Evolutionary conservation across 306 rosid genomes (phyloP), one percentile per base, ranked within the genome.

Genomic region (Biancaea sappan): DNA sequence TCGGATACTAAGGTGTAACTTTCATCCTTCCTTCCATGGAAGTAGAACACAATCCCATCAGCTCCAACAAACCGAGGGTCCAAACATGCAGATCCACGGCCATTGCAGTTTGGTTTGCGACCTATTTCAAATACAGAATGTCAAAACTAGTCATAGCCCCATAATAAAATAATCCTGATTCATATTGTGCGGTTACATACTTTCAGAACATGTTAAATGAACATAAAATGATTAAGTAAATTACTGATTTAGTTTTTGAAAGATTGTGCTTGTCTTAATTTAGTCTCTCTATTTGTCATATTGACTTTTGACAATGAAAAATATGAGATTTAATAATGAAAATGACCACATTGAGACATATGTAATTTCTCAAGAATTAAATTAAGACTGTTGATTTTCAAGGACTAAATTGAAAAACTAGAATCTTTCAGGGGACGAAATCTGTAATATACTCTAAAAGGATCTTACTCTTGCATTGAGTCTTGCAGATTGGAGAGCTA

Each of bases 21-120:
- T 84, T 92, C 84, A 5, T 92, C 81, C 25, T 68, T 70, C 80
- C 73, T 82, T 82, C 98, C 98, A 28, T 92, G 98, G 84, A 92
- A 92, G 83, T 92, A 90, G 84, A 92, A 92, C 29, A 90, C 96
- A 31, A 78, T 70, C 46, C 94, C 94, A 16, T 92, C 96, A 60
- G 90, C 91, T 47, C 96, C 96, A 13, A 90, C 86, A 71, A 92
- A 92, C 19, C 98, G 89, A 1, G 96, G 98, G 79, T 92, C 96
- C 77, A 82, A 76, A 71, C 96, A 92, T 53, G 96, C 96, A 32
- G 98, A 88, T 64, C 98, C 96, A 4, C 71, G 96, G 1, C 84
- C 84, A 37, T 85, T 81, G 75, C 96, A 92, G 40, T 92, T 88
- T 37, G 94, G 88, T 80, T 88, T 92, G 12, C 74, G 80, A 13